Conservation (phyloP, 2,329 filamentous ascomycete genomes). For the Byssochlamys sp. region DNA sequence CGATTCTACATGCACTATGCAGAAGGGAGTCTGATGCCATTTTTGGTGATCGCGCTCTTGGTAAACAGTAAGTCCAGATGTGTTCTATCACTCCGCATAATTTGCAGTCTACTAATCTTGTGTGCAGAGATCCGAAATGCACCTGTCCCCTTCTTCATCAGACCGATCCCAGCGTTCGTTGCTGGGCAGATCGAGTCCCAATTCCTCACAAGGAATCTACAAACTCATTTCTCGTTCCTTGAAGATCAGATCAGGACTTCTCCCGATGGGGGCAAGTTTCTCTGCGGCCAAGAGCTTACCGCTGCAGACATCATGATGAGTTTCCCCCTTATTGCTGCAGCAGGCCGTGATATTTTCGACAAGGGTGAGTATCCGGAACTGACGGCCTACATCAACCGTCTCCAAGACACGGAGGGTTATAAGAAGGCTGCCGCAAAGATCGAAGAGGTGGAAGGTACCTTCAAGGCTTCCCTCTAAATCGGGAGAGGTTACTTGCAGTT, state of each 20-base stretch:
- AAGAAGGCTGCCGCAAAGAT: slow-evolving; percentile 33
- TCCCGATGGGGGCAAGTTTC: slow-evolving; percentile 21
- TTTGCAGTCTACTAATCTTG: slow-evolving; percentile 1
- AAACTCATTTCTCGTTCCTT: slow-evolving; percentile 35
- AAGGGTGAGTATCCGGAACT: slow-evolving; percentile 30
- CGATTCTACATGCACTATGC: slow-evolving; percentile 70
- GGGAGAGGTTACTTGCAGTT: neutral
- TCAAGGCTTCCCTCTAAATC: neutral
- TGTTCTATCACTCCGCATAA: neutral
- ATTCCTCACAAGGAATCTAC: slow-evolving; percentile 33
- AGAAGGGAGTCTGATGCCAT: slow-evolving; percentile 73
- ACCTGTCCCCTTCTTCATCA: slow-evolving; percentile 59
- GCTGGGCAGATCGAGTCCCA: slow-evolving; percentile 35
- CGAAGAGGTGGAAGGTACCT: slow-evolving; percentile 30
- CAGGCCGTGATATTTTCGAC: slow-evolving; percentile 21
- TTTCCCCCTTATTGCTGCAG: slow-evolving; percentile 35
- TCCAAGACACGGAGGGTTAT: slow-evolving; percentile 31
- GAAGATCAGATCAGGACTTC: slow-evolving; percentile 37
- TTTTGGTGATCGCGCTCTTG: slow-evolving; percentile 56
- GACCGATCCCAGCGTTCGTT: slow-evolving; percentile 51
- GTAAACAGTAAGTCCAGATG: slow-evolving; percentile 33
- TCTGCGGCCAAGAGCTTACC: slow-evolving; percentile 36
- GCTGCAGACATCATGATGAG: slow-evolving; percentile 41
- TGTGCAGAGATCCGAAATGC: slow-evolving; percentile 38
- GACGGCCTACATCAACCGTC: slow-evolving; percentile 24